Base-by-base conservation (phyloP, 2,329 filamentous ascomycete species). In the Bisporella sp. region DNA sequence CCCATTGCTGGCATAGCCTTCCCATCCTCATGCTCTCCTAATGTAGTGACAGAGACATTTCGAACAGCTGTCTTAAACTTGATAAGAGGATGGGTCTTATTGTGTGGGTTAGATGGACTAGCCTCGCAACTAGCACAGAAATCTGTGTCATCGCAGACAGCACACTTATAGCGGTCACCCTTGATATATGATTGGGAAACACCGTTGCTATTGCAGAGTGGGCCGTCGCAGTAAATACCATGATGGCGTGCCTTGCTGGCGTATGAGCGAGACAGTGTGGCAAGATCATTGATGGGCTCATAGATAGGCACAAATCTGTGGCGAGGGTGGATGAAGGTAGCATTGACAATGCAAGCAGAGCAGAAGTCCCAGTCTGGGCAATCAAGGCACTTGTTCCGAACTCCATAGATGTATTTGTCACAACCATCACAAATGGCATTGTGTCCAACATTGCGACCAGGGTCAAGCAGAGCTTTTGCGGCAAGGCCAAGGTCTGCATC, bases 281-380 rank as follows among this genome's bases (percentile, higher is more conserved):
- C 53, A 40, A 64, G 58, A 44, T 70, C 66, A 48, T 68, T 57
- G 11, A 89, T 74, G 21, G 85, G 81, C 61, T 89, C 86, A 63
- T 93, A 96, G 58, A 99, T 79, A 41, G 89, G 82, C 9, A 88
- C 88, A 65, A 99, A 97, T 58, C 91, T 87, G 69, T 99, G 93
- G 50, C 79, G 77, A 13, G 88, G 82, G 67, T 99, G 95, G 46
- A 78, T 81, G 61, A 81, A 76, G 53, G 71, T 69, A 42, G 88
- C 85, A 58, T 77, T 80, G 60, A 76, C 71, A 52, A 89, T 69
- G 69, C 95, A 99, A 6, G 80, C 74, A 29, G 78, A 77, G 74
- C 93, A 99, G 72, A 88, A 97, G 64, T 99, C 93, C 87, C 89
- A 99, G 69, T 99, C 93, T 41, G 95, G 93, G 74, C 93, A 99